Percentiles rank a stretch among this genome's conserved stretches.
Conservation (phyloP, 768 basidiomycete species). For the Xerocomellus chrysenteron region DNA sequence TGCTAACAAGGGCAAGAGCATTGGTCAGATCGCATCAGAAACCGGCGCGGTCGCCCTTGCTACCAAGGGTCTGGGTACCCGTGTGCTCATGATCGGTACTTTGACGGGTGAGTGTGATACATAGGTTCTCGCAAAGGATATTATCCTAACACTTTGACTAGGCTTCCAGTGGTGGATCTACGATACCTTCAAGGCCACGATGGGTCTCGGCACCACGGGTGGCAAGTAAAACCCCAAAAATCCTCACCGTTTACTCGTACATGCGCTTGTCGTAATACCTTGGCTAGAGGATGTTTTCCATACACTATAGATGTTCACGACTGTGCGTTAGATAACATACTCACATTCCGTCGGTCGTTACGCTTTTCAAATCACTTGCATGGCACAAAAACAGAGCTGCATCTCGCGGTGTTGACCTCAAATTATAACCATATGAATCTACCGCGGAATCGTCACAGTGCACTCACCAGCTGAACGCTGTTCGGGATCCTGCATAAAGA, state of each 20-base stretch:
- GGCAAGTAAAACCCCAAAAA: slow-evolving; percentile 60
- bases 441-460: too few relatives aligned
- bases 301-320: background rate
- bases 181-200: slow-evolving; percentile 78
- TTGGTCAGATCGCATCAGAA: slow-evolving; percentile 69
- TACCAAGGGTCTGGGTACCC: slow-evolving; percentile 85
- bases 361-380: too few relatives aligned
- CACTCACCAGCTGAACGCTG: too few relatives aligned
- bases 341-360: too few relatives aligned
- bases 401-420: too few relatives aligned
- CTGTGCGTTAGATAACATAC: background rate
- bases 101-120: slow-evolving; percentile 38
- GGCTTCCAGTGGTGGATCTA: slow-evolving; percentile 97
- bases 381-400: too few relatives aligned
- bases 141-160: slow-evolving; percentile 18
- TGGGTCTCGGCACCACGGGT: slow-evolving; percentile 87
- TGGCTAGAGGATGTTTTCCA: background rate
- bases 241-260: background rate
- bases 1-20: slow-evolving; percentile 76
- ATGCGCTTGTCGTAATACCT: background rate
- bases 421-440: too few relatives aligned
- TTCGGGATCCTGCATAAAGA: too few relatives aligned
- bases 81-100: slow-evolving; percentile 82
- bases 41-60: slow-evolving; percentile 62
- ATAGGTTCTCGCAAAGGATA: background rate